Percentiles rank a stretch among this genome's conserved stretches.
Evolutionary conservation across 768 basidiomycete genomes (phyloP).

Genomic region (Tremella mesenterica): DNA sequence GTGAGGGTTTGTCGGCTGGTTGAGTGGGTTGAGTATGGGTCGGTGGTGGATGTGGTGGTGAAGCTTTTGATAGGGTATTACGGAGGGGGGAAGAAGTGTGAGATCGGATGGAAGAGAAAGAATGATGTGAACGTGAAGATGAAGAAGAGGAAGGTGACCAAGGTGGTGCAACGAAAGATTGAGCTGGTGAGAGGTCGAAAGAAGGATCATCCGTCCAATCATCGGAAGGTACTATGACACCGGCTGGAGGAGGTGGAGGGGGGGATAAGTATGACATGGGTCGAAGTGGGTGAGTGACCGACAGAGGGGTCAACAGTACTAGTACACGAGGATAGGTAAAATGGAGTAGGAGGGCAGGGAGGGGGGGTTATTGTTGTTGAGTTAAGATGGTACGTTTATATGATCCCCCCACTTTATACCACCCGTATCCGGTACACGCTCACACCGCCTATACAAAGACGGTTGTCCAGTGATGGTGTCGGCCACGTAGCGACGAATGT

Average conservation of each 20-base stretch:
- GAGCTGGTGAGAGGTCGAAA: slow-evolving; percentile 22
- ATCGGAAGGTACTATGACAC: slow-evolving; percentile 20
- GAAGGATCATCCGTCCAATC: slow-evolving; percentile 39
- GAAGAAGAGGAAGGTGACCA: slow-evolving; percentile 14
- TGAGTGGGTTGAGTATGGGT: neutral
- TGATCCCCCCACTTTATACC: too few relatives aligned
- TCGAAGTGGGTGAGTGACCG: too few relatives aligned
- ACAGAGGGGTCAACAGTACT: too few relatives aligned
- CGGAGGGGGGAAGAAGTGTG: slow-evolving; percentile 7
- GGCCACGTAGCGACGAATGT: too few relatives aligned
- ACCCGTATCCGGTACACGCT: too few relatives aligned
- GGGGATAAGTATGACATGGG: too few relatives aligned
- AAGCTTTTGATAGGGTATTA: neutral
- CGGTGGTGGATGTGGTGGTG: neutral
- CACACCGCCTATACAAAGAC: too few relatives aligned
- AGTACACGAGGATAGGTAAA: too few relatives aligned
- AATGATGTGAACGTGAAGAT: slow-evolving; percentile 8
- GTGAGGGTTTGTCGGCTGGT: neutral
- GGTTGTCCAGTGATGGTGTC: too few relatives aligned
- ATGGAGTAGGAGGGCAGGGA: too few relatives aligned
- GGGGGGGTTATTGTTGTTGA: too few relatives aligned
- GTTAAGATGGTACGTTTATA: too few relatives aligned
- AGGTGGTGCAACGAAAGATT: slow-evolving; percentile 1
- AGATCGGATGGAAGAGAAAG: slow-evolving; percentile 1
- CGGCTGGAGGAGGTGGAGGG: slow-evolving; percentile 14